Base-by-base conservation (phyloP, 805 yeast species). In the Metschnikowia santaceciliae region DNA sequence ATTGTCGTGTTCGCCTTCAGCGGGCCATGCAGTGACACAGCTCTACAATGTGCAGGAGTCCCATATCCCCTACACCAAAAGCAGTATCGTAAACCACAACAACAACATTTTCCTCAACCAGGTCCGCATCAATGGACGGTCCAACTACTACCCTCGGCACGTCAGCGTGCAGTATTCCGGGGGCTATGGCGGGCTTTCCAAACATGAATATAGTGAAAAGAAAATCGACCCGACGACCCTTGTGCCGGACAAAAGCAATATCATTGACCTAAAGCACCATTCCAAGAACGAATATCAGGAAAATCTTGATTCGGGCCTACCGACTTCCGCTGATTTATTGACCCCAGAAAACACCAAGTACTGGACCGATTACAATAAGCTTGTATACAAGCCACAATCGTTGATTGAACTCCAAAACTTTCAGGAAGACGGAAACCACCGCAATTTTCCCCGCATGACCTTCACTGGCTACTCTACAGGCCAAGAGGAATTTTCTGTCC, bases 341-440 rank as follows among this genome's bases (percentile, higher is more conserved):
- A 65, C 60, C 4, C 54, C 55, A 0, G 61, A 64, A 1, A 77
- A 76, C 40, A 78, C 88, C 0, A 65, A 64, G 30, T 87, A 81
- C 58, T 92, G 97, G 97, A 77, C 94, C 0, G 96, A 89, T 61
- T 88, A 85, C 61, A 76, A 84, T 38, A 78, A 82, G 56, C 77
- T 90, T 47, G 77, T 87, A 3, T 82, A 82, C 61, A 78, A 79
- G 47, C 92, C 96, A 0, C 69, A 69, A 4, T 75, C 84, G 1
- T 71, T 86, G 43, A 70, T 81, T 36, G 72, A 75, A 6, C 62
- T 90, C 20, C 65, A 69, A 1, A 73, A 81, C 46, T 94, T 92
- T 89, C 78, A 79, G 26, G 59, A 57, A 3, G 47, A 47, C 7
- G 67, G 66, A 0, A 54, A 58, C 6, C 63, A 73, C 55, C 65